A percentile compares a stretch with the other conserved stretches of the same genome.
These are phyloP conservation scores for Lachancea mirantina DNA, from an alignment of 805 yeast species.

Conservation along the genomic window DNA sequence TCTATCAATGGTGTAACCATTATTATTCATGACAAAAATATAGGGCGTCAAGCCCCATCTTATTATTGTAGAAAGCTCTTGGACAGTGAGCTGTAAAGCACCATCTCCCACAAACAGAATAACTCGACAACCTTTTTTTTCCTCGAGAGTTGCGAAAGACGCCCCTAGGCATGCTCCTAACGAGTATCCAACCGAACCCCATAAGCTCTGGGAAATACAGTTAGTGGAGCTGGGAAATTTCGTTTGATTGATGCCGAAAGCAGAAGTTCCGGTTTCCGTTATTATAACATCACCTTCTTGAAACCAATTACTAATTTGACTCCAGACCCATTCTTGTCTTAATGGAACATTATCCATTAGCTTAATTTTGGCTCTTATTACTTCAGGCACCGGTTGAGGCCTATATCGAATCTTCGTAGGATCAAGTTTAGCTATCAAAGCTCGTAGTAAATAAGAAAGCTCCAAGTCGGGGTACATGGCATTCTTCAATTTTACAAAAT, in stretches of 20 bases:
- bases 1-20: conserved; percentile 62
- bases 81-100: conserved; percentile 59
- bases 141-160: conserved; percentile 48
- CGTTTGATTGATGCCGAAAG: conserved; percentile 54
- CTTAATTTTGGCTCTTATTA: conserved; percentile 22
- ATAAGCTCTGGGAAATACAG: conserved; percentile 55
- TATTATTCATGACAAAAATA: conserved; percentile 53
- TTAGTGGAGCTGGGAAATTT: conserved; percentile 43
- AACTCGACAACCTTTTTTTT: conserved; percentile 40
- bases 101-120: conserved; percentile 62
- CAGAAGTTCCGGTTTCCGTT: conserved; percentile 60
- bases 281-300: conserved; percentile 51
- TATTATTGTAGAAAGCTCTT: conserved; percentile 54
- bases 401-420: conserved; percentile 14
- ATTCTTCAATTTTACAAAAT: conserved; percentile 44
- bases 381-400: conserved; percentile 12
- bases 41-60: conserved; percentile 50
- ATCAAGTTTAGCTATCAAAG: conserved; percentile 26
- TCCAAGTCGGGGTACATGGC: conserved; percentile 48
- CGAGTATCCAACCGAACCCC: conserved; percentile 64
- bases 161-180: conserved; percentile 61
- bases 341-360: conserved; percentile 19
- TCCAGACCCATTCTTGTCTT: conserved; percentile 44
- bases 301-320: conserved; percentile 44
- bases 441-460: conserved; percentile 40